Evolutionary conservation across 1,284 basidiomycete species (phyloP).

Genomic region (Ceratobasidium sp.): DNA sequence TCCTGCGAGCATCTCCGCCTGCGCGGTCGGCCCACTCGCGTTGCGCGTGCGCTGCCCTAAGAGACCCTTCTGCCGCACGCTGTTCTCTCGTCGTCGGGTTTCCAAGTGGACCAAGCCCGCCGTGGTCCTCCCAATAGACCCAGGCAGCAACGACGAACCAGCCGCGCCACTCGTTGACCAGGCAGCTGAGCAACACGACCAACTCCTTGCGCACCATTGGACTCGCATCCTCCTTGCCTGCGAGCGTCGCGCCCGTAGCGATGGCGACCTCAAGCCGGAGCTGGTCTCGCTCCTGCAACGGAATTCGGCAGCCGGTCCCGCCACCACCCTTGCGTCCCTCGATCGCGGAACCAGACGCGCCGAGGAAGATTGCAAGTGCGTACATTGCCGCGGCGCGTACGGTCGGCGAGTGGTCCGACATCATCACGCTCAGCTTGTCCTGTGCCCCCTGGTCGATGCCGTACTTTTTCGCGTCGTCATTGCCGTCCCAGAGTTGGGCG

Average conservation of each 20-base stretch:
- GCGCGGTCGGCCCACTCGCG: constrained; percentile 40
- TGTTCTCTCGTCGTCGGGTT: constrained; percentile 45
- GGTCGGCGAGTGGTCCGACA: constrained; percentile 90
- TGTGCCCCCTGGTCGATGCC: constrained; percentile 85
- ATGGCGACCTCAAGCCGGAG: constrained; percentile 62
- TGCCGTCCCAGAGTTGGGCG: constrained; percentile 92
- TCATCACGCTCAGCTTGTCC: constrained; percentile 81
- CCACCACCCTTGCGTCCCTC: constrained; percentile 75
- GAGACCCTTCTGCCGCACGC: constrained; percentile 59
- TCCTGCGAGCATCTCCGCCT: constrained; percentile 50
- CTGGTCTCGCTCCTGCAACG: constrained; percentile 75
- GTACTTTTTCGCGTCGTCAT: constrained; percentile 88
- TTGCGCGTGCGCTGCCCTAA: constrained; percentile 51
- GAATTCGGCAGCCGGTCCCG: constrained; percentile 84
- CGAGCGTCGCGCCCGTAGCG: constrained; percentile 60
- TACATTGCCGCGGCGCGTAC: constrained; percentile 91
- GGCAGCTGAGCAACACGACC: constrained; percentile 86
- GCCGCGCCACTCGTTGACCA: constrained; percentile 95
- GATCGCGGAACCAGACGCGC: constrained; percentile 79
- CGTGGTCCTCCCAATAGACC: constrained; percentile 90
- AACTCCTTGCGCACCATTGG: constrained; percentile 97
- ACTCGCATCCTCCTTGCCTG: constrained; percentile 89
- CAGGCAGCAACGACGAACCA: constrained; percentile 96
- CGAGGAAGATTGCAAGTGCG: constrained; percentile 92
- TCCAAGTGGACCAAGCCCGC: constrained; percentile 35